Evolutionary conservation across 116 monocot genomes (phyloP).

Genomic region (Phalaenopsis hybrid): DNA sequence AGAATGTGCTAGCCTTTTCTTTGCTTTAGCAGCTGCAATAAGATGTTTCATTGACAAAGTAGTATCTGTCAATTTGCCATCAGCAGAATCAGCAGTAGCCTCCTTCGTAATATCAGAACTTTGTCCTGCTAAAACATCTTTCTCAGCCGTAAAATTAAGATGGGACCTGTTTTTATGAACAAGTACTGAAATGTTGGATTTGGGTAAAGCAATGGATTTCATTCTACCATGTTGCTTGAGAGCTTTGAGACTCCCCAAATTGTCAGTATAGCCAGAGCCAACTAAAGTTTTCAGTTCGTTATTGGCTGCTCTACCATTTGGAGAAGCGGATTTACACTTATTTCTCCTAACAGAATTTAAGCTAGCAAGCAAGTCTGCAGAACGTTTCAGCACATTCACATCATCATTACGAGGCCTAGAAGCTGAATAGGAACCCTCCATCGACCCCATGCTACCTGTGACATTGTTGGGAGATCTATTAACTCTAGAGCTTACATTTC

Average conservation of each 20-base stretch:
- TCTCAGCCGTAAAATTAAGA: slow-evolving; percentile 32
- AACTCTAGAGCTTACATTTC: slow-evolving; percentile 8
- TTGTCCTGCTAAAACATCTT: slow-evolving; percentile 23
- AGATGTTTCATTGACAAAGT: slow-evolving; percentile 79
- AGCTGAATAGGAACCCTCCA: slow-evolving; percentile 11
- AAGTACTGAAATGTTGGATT: slow-evolving; percentile 15
- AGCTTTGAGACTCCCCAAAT: no score
- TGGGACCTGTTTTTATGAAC: slow-evolving; percentile 21
- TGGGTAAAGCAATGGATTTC: slow-evolving; percentile 8
- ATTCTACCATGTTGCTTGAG: not conserved
- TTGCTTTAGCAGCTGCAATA: slow-evolving; percentile 93
- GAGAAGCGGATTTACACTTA: not conserved
- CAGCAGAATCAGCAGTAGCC: slow-evolving; percentile 8
- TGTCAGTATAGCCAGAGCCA: not conserved
- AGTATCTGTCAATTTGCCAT: slow-evolving; percentile 23
- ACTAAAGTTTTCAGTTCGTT: slow-evolving; percentile 18
- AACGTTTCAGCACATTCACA: slow-evolving; percentile 19
- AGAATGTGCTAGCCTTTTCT: slow-evolving; percentile 55
- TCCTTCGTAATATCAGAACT: slow-evolving; percentile 12
- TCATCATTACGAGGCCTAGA: slow-evolving; percentile 15
- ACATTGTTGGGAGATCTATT: slow-evolving; percentile 12
- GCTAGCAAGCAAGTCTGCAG: slow-evolving; percentile 9
- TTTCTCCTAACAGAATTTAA: slow-evolving; percentile 15
- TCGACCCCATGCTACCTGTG: slow-evolving; percentile 3
- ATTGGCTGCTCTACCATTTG: slow-evolving; percentile 13